These are phyloP conservation scores for Trichophyton simii DNA, from an alignment of 2,329 filamentous ascomycete species.

Conservation along the genomic window DNA sequence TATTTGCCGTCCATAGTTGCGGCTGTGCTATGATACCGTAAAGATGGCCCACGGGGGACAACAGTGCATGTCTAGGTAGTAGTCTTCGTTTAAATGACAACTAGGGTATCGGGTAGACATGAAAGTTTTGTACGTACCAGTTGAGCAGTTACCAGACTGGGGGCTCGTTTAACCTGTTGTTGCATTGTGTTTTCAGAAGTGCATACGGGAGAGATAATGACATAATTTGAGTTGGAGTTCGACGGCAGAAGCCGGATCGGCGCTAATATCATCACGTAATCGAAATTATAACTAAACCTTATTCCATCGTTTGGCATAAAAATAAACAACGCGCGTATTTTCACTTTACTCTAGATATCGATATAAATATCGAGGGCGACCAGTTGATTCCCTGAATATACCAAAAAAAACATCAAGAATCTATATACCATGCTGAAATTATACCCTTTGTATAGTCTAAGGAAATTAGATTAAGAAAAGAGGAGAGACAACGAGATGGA, in stretches of 20 bases:
- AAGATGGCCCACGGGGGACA: background rate
- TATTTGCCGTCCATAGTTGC: background rate
- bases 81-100: too few species aligned
- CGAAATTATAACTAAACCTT: background rate
- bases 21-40: background rate
- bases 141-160: too few species aligned
- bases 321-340: background rate
- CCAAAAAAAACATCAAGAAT: background rate
- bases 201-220: too few species aligned
- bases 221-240: too few species aligned
- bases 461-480: background rate
- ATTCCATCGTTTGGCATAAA: background rate
- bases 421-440: background rate
- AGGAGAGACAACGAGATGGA: background rate
- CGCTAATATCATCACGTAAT: background rate
- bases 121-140: too few species aligned
- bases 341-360: background rate
- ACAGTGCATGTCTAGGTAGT: too few species aligned
- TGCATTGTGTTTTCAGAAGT: too few species aligned
- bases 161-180: too few species aligned
- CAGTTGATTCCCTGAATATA: background rate
- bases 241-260: background rate
- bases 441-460: background rate
- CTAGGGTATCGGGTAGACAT: too few species aligned
- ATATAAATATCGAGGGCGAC: background rate